Evolutionary conservation across 495 filamentous ascomycete species (phyloP), one percentile per base, ranked within the genome.

Genomic region (Venustampulla echinocandica): DNA sequence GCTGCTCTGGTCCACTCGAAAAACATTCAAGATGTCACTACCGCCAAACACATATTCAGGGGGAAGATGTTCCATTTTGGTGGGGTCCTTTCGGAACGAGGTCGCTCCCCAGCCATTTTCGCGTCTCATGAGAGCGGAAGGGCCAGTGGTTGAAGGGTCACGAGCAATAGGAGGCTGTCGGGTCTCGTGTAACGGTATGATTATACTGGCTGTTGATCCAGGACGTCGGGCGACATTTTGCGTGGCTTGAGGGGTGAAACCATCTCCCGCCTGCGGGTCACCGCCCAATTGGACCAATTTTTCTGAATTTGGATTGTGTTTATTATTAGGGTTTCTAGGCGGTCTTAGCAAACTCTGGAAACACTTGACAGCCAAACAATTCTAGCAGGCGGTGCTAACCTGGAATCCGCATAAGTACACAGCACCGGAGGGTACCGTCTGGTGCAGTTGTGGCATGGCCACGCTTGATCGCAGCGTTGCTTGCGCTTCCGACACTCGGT

Each of bases 361-460:
- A 22, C 19, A 18, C 14, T 19, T 21, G 15, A 20, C 15, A 42
- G 2, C 13, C 13, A 15, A 19, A 15, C 1, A 30, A 2, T 38
- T 17, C 14, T 14, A 30, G 17, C 7, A 23, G 24, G 19, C 3
- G 9, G 5, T 43, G 10, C 47, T 50, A 3, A 53, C 52, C 23
- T 45, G 3, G 49, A n/a, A 1, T 25, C 39, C 14, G 49, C 47
- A 47, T 55, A 55, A 6, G 14, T 11, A 28, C 52, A 55, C 2
- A 14, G 18, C 11, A 55, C 52, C 6, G 52, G 52, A 4, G 52
- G 52, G 33, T 47, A 55, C 20, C 52, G 41, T 33, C 52, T 42
- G 13, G 47, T 24, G 27, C 52, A 55, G 21, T 55, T 50, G 28
- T 51, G 47, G 33, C 52, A 55, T n/a, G 52, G 47, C 15, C 50